A percentile compares a stretch with the other conserved stretches of the same genome.
phyloP scores from a whole-genome alignment of 495 filamentous ascomycete species.

The Trypethelium eluteriae region DNA sequence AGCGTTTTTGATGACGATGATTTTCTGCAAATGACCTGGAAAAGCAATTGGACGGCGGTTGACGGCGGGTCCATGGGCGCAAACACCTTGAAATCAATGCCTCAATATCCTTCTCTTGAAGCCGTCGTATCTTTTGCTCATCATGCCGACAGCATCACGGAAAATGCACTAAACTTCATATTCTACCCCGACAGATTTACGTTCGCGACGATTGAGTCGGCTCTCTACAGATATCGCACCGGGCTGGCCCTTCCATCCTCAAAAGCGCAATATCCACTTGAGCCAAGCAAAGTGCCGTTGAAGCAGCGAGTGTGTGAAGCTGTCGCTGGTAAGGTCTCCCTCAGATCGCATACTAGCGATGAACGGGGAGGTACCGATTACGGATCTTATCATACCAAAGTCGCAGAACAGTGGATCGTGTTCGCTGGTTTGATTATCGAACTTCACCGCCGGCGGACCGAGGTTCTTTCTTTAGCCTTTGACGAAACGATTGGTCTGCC shows the following conservation, averaged over 20 bases:
- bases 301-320: constrained; percentile 62
- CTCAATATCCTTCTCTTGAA: constrained; percentile 22
- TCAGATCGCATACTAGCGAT: constrained; percentile 52
- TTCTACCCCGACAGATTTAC: constrained; percentile 74
- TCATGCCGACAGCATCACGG: constrained; percentile 24
- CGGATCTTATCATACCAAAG: constrained; percentile 58
- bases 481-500: constrained; percentile 64
- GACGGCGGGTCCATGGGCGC: constrained; percentile 33
- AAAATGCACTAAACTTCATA: constrained; percentile 50
- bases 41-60: constrained; percentile 63
- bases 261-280: not conserved
- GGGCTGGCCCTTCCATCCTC: constrained; percentile 18
- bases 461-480: constrained; percentile 65
- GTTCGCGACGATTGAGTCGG: constrained; percentile 69
- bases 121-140: not conserved
- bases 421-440: constrained; percentile 81
- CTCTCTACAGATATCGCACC: constrained; percentile 57
- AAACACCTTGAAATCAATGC: constrained; percentile 25
- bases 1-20: constrained; percentile 23
- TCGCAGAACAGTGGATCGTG: constrained; percentile 77
- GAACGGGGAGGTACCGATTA: constrained; percentile 50
- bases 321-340: constrained; percentile 54
- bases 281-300: constrained; percentile 43
- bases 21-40: constrained; percentile 51
- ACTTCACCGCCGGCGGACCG: constrained; percentile 74